Percentiles rank a stretch among this genome's conserved stretches.
phyloP scores from a whole-genome alignment of 192 early-diverging fungal genomes.

The Gorgonomyces haynaldii region DNA sequence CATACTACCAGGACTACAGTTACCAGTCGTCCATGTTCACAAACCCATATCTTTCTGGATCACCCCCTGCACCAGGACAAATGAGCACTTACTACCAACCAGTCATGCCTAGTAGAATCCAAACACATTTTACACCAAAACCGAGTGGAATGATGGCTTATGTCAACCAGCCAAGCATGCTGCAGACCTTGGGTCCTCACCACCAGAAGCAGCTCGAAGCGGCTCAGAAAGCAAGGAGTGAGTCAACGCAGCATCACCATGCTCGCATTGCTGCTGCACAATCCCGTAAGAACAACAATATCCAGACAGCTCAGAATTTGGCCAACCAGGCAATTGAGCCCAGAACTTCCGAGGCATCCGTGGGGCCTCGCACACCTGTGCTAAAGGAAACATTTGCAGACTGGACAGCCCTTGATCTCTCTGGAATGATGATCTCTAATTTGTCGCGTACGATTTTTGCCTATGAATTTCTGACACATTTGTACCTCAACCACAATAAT shows the following conservation, averaged over 20 bases:
- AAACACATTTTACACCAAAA: too few species aligned
- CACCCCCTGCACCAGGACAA: too few species aligned
- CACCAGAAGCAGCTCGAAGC: slow-evolving; percentile 6
- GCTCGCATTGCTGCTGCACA: slow-evolving; percentile 65
- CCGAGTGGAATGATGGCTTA: too few species aligned
- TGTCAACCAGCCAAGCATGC: too few species aligned
- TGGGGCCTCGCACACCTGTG: background rate
- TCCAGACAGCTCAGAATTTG: slow-evolving; percentile 29
- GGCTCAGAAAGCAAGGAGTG: slow-evolving; percentile 35
- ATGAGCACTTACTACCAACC: too few species aligned
- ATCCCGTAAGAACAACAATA: slow-evolving; percentile 39
- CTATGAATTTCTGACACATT: slow-evolving; percentile 76
- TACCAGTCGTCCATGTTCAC: too few species aligned
- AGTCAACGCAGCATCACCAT: slow-evolving; percentile 76
- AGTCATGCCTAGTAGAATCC: too few species aligned
- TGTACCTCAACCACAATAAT: slow-evolving; percentile 96
- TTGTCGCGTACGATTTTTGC: slow-evolving; percentile 62
- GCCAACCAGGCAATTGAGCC: slow-evolving; percentile 1
- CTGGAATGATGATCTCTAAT: slow-evolving; percentile 88
- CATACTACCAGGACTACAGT: too few species aligned
- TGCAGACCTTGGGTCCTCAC: slow-evolving; percentile 1
- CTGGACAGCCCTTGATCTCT: slow-evolving; percentile 86
- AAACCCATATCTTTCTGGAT: too few species aligned
- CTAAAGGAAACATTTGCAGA: slow-evolving; percentile 22
- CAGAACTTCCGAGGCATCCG: background rate